Conservation (phyloP, 1,139 yeast genomes). For the Hyphopichia buzzinii region DNA sequence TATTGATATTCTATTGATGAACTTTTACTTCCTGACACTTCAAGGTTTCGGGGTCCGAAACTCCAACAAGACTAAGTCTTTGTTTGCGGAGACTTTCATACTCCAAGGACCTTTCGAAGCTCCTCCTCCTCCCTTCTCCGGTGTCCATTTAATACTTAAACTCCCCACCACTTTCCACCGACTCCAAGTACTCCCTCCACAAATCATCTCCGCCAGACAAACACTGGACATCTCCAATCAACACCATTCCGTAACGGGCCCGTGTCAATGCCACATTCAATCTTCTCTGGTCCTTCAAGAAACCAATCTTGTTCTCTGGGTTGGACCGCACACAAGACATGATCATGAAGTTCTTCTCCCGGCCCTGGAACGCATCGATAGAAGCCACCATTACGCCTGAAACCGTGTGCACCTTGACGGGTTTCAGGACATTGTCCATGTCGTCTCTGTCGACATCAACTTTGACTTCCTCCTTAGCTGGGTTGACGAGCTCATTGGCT, state of each 20-base stretch:
- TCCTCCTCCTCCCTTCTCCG: too few species aligned
- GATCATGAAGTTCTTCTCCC: slow-evolving; percentile 58
- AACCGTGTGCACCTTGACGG: slow-evolving; percentile 57
- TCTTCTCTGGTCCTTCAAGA: slow-evolving; percentile 55
- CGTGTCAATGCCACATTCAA: slow-evolving; percentile 64
- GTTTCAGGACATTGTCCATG: slow-evolving; percentile 43
- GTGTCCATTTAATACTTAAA: too few species aligned
- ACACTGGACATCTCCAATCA: slow-evolving; percentile 56
- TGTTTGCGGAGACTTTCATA: too few species aligned
- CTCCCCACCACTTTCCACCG: too few species aligned
- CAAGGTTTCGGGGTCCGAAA: too few species aligned
- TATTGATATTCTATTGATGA: too few species aligned
- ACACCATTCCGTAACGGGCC: slow-evolving; percentile 54
- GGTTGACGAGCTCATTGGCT: slow-evolving; percentile 55
- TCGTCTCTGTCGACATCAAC: slow-evolving; percentile 59
- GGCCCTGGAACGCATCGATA: slow-evolving; percentile 66
- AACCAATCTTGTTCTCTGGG: slow-evolving; percentile 50
- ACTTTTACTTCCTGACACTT: too few species aligned
- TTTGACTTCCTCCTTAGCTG: slow-evolving; percentile 44
- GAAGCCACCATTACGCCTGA: slow-evolving; percentile 70
- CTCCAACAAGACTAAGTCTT: too few species aligned
- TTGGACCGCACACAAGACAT: slow-evolving; percentile 65
- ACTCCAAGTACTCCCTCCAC: slow-evolving; percentile 53
- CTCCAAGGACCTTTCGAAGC: too few species aligned
- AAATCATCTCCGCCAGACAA: slow-evolving; percentile 45